Evolutionary conservation across 768 basidiomycete species (phyloP), one percentile per base, ranked within the genome.

Genomic region (Russula compacta): DNA sequence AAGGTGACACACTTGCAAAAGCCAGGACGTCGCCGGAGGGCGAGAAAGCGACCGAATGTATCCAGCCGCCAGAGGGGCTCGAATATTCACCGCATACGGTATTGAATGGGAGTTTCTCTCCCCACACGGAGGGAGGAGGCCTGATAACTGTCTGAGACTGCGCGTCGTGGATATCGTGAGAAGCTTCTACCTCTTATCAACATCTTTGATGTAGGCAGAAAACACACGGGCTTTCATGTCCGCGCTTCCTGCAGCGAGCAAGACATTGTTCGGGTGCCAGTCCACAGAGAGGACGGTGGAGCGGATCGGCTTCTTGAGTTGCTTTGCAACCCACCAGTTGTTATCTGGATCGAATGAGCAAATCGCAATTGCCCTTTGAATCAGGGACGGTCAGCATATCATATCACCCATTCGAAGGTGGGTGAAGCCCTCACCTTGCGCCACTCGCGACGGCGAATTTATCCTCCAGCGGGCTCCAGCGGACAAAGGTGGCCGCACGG

Each of bases 391-490:
- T 44, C 50, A 49, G 10, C 52, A 58, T 19, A 43, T 11, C 24
- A 17, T 1, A 2, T 7, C 19, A 36, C 49, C 0, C 11, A 21
- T n/a, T 43, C 39, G 15, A 35, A 19, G 39, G n/a, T 46, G 11
- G 51, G 55, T 48, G 46, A 33, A 46, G 19, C 48, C 67, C 76
- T 19, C 67, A 92, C 92, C 93, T 82, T 15, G 95, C 97, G 63
- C 97, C 97, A 66, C 90, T 94, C 3, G 93, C 95, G 15, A 99
- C 97, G 6, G 97, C 97, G 70, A 99, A 99, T 74, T 99, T 99
- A 74, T 98, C 92, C 73, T 98, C 97, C 66, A 87, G 85, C 1
- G 97, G 97, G 72, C 91, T 94, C 97, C 97, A 99, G 67, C 87
- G 81, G 53, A 98, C 97, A 69, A 83, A 84, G 1, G 97, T 99